Conservation (phyloP, 2,329 filamentous ascomycete species). For the Paecilomyces fulvus region DNA sequence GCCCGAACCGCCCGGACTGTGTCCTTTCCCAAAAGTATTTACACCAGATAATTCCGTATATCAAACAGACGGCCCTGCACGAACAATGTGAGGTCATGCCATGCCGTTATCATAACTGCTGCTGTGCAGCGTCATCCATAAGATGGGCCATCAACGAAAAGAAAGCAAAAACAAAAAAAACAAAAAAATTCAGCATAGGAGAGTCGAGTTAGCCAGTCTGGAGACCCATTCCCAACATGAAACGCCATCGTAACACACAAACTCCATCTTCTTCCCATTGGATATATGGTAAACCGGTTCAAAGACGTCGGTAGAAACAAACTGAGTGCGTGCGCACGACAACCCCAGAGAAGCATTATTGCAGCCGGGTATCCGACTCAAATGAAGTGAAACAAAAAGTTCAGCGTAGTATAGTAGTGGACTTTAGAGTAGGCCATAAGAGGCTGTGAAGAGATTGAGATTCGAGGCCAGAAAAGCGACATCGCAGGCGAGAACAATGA, state of each 20-base stretch:
- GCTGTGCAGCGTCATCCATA: not conserved
- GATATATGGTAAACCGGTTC: slow-evolving; percentile 15
- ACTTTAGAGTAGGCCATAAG: not conserved
- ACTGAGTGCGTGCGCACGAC: slow-evolving; percentile 3
- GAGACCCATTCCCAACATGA: not conserved
- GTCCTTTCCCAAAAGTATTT: not conserved
- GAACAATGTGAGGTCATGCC: not conserved
- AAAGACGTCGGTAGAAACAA: not conserved
- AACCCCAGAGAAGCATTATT: slow-evolving; percentile 7
- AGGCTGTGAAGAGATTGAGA: not conserved
- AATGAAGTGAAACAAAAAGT: not conserved
- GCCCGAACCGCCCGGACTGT: not conserved
- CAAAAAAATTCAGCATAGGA: not conserved
- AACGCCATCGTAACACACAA: not conserved
- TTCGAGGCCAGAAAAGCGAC: not conserved
- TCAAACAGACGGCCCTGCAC: not conserved
- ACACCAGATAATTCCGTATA: not conserved
- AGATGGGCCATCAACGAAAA: not conserved
- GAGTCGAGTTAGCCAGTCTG: not conserved
- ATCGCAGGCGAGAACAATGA: not conserved
- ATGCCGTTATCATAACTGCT: not conserved
- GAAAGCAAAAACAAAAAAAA: not conserved
- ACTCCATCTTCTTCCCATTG: slow-evolving; percentile 15
- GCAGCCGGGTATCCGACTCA: not conserved
- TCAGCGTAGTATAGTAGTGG: not conserved